Base-by-base conservation (phyloP, 306 rosid genomes). In the Glycine tomentella region DNA sequence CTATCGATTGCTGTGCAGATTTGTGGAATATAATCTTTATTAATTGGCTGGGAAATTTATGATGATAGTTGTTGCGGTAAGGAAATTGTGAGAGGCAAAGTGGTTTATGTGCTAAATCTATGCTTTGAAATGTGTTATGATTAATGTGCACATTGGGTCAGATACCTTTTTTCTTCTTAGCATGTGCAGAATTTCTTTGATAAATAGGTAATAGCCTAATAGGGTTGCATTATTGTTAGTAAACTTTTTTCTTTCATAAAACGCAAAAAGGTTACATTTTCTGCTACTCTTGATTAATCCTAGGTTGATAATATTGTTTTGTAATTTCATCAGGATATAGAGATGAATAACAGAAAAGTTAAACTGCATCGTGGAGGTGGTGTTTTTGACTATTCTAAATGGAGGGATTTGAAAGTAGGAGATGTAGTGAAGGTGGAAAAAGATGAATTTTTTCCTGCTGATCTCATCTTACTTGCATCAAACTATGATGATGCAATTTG, bases 381-480 rank as follows among this genome's bases (percentile, higher is more conserved):
- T 6, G 77, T 13, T 75, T 96, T 93, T 75, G 89, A 84, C 7
- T 3, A 44, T 56, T 77, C 89, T n/a, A 93, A 90, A 84, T 96
- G 99, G 99, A 93, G 78, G 90, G 93, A 93, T 77, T 89, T 96
- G 86, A 90, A 69, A 83, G 97, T 93, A 83, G 99, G 99, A 55
- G 97, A 96, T 59, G 63, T 96, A 49, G 97, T 96, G 74, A 96
- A 85, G 80, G 99, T 96, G 72, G 92, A 92, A 77, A 96, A 93
- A 58, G 99, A 96, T 82, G 90, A 92, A 59, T 90, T 89, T 84
- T 96, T 96, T 68, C 99, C 99, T 40, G 98, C 99, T 77, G 99
- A 96, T 93, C 97, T 96, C 77, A 89, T 96, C 79, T 67, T 91
- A 62, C 98, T 93, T 75, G 83, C 98, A 7, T 96, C 99, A 48